Evolutionary conservation across 1,139 yeast genomes (phyloP), one percentile per base, ranked within the genome.

Genomic region (Kodamaea fungicola): DNA sequence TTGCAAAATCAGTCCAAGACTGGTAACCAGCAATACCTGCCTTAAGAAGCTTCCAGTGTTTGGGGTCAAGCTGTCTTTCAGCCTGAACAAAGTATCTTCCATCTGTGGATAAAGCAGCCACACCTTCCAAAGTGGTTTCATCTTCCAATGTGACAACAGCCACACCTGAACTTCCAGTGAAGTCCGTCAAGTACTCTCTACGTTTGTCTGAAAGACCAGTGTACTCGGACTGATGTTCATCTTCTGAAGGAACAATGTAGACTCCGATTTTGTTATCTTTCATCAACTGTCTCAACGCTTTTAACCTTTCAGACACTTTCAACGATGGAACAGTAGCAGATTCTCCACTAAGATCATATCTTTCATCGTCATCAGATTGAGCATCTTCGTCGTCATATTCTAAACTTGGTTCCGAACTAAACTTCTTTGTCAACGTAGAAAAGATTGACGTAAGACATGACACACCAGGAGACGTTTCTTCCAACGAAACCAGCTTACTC

Each of bases 101-200:
- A 52, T 77, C 83, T 0, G 83, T 77, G 1, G 80, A 71, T 26
- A 77, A 52, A 0, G 74, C 77, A 4, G 75, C 75, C 25, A 53
- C 72, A 44, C 69, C 76, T 16, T 50, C 41, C 35, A 62, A 51
- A 2, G 43, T 38, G 1, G 52, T 58, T 2, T 39, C 57, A 42
- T 66, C 64, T 8, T 60, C 63, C 33, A 73, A 54, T 0, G 80
- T 71, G 7, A 77, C 64, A 8, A 77, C 62, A 2, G 78, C 79
- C 16, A 75, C 55, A 8, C 83, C 83, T 7, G 81, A 77, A 49
- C 79, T 72, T 1, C 83, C 83, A 2, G 78, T 71, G 46, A 77
- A 77, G 0, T 78, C 82, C 12, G 72, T 56, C 10, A 77, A 63
- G 44, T 47, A 77, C 43, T 67, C 77, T 39, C 81, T 58, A 37